These are phyloP conservation scores for Paramarasmius palmivorus DNA, from an alignment of 1,284 basidiomycete species.

Conservation along the genomic window DNA sequence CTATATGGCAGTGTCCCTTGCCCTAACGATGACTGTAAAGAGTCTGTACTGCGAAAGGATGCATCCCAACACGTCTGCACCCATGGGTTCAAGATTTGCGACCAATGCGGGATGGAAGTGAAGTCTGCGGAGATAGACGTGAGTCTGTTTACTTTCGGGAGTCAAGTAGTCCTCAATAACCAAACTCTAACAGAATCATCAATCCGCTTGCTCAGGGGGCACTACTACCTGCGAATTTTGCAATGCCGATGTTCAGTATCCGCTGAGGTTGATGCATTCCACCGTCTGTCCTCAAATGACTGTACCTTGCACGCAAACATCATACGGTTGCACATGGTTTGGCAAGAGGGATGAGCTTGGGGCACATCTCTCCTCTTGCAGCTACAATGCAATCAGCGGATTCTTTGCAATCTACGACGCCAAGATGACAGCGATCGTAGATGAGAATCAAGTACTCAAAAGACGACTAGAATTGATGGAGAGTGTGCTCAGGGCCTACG, in stretches of 20 bases:
- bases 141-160: background rate
- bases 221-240: slow-evolving; percentile 40
- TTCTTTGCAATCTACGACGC: slow-evolving; percentile 54
- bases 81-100: slow-evolving; percentile 35
- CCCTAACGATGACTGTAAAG: slow-evolving; percentile 44
- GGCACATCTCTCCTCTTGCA: slow-evolving; percentile 50
- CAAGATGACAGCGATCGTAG: slow-evolving; percentile 44
- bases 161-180: slow-evolving; percentile 1
- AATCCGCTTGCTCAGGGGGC: slow-evolving; percentile 35
- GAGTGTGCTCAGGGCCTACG: slow-evolving; percentile 44
- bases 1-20: slow-evolving; percentile 58
- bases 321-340: slow-evolving; percentile 56
- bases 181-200: slow-evolving; percentile 31
- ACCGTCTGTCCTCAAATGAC: slow-evolving; percentile 37
- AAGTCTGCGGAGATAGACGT: slow-evolving; percentile 36
- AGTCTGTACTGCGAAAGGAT: slow-evolving; percentile 46
- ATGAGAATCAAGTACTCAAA: slow-evolving; percentile 63
- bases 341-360: slow-evolving; percentile 43
- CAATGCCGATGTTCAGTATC: slow-evolving; percentile 31
- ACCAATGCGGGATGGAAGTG: slow-evolving; percentile 35
- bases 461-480: slow-evolving; percentile 57
- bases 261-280: slow-evolving; percentile 35
- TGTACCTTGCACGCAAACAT: slow-evolving; percentile 49
- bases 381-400: slow-evolving; percentile 63
- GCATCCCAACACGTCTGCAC: slow-evolving; percentile 37